phyloP scores from a whole-genome alignment of 208 protist genomes.

The Naegleria lovaniensis region DNA sequence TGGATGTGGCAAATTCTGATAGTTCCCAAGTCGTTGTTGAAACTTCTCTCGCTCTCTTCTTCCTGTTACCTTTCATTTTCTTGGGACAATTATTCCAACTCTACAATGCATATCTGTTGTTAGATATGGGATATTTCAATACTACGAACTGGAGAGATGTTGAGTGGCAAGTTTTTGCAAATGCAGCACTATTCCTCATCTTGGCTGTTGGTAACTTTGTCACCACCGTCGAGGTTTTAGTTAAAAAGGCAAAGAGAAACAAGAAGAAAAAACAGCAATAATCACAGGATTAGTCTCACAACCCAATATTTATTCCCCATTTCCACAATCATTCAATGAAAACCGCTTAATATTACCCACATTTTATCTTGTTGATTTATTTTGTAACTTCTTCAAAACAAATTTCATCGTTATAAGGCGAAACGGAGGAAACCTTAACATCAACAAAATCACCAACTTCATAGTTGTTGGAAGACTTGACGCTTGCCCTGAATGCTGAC shows the following conservation, averaged over 20 bases:
- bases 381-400: background rate
- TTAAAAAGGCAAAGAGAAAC: background rate
- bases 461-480: background rate
- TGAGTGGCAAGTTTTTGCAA: constrained; percentile 7
- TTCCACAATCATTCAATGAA: no score
- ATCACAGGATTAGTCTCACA: no score
- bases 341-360: no score
- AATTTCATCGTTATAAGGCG: background rate
- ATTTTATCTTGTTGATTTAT: no score
- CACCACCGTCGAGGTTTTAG: background rate
- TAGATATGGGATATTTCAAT: background rate
- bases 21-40: background rate
- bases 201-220: background rate
- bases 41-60: background rate
- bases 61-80: constrained; percentile 16
- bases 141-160: background rate
- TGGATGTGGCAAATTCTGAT: constrained; percentile 16
- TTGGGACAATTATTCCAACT: background rate
- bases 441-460: background rate
- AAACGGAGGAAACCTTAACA: background rate
- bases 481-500: background rate
- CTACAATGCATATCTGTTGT: background rate
- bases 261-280: background rate
- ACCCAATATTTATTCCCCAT: no score
- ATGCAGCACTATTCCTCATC: background rate